Base-by-base conservation (phyloP, 768 basidiomycete species). In the Filobasidium floriforme region DNA sequence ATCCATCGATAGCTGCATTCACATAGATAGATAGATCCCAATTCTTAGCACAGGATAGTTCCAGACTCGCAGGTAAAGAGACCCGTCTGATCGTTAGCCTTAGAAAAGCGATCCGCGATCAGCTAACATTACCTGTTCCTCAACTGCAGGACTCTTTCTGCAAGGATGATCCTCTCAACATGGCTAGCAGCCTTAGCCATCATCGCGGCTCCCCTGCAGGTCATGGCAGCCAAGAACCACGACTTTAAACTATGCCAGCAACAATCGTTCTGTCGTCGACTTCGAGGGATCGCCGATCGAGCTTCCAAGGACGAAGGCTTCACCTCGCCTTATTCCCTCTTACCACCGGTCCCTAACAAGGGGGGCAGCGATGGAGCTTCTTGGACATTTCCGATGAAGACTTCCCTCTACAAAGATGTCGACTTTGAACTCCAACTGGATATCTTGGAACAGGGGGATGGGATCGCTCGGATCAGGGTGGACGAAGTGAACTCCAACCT, bases 221-320 rank as follows among this genome's bases (percentile, higher is more conserved):
- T 29, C 24, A 18, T 44, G 22, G 77, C 76, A 7, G 80, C 82
- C 69, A 82, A 82, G 80, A 80, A 82, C 22, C 83, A 88, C 66
- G 91, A 97, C 79, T 99, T 93, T 84, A 97, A 96, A 79, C 90
- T 86, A 65, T 98, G 96, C 75, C 83, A 84, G n/a, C 90, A 98
- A 79, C 85, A 91, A 0, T 92, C 89, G 22, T 98, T 99, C 80
- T 98, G 96, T 81, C 85, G 90, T n/a, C 80, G 88, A 54, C 91
- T 92, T 61, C 86, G 94, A 57, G 89, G 88, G 0, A 85, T 99
- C 54, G 85, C 91, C 66, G 81, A 83, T 10, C 85, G 90, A 57
- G 88, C 90, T 5, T 37, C 32, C 81, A 81, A 46, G 84, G 84
- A 62, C 37, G 77, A 81, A 14, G 78, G 82, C 4, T 97, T 92